Percentiles rank a stretch among this genome's conserved stretches.
Evolutionary conservation across 148 eudicot species (phyloP).

Genomic region (Vaccinium macrocarpon): DNA sequence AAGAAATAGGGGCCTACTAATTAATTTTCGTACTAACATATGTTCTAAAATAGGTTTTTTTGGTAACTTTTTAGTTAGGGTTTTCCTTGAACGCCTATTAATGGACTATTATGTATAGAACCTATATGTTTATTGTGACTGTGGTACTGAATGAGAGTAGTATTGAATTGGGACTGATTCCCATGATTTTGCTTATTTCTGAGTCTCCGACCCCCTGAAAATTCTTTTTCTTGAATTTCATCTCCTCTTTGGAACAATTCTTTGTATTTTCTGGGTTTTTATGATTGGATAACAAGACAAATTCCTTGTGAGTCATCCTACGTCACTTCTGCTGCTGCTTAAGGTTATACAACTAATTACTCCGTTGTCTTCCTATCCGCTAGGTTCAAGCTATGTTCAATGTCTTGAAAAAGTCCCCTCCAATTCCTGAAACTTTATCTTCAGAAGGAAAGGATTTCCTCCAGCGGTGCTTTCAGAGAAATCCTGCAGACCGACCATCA

Average conservation of each 20-base stretch:
- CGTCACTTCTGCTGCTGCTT: background rate
- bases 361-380: constrained; percentile 6
- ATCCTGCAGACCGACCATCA: constrained; percentile 75
- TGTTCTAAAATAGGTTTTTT: background rate
- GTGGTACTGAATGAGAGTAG: background rate
- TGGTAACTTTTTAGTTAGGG: background rate
- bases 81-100: background rate
- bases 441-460: constrained; percentile 90
- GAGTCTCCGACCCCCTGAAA: background rate
- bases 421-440: constrained; percentile 75
- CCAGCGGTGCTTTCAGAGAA: constrained; percentile 63
- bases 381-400: constrained; percentile 77
- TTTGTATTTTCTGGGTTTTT: background rate
- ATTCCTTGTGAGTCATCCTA: background rate
- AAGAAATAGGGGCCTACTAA: background rate
- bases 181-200: background rate
- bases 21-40: background rate
- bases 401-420: constrained; percentile 68
- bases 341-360: background rate
- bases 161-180: background rate
- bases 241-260: background rate
- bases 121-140: no score
- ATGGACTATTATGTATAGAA: background rate
- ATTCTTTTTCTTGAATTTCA: background rate
- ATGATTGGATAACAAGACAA: background rate